Conservation (phyloP, 495 filamentous ascomycete species). For the Talaromyces borbonicus region DNA sequence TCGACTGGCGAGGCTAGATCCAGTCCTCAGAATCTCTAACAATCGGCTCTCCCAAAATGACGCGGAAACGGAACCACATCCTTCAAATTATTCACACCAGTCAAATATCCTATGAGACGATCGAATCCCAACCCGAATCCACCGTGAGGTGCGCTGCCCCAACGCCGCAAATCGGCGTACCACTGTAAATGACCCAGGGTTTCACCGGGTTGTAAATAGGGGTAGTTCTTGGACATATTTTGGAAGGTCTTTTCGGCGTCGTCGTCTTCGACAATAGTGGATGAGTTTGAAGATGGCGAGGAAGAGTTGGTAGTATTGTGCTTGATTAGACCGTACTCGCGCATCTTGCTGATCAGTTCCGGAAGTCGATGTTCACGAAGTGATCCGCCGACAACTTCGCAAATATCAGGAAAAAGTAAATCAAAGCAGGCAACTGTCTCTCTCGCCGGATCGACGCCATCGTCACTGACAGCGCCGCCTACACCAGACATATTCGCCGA, state of each 20-base stretch:
- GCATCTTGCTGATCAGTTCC: conserved; percentile 66
- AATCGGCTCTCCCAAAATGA: conserved; percentile 86
- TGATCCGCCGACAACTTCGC: conserved; percentile 86
- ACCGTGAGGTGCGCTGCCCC: conserved; percentile 90
- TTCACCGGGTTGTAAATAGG: conserved; percentile 31
- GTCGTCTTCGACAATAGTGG: neutral
- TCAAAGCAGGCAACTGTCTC: conserved; percentile 90
- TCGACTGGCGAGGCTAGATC: too few relatives aligned
- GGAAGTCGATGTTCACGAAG: conserved; percentile 81
- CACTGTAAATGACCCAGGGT: conserved; percentile 58
- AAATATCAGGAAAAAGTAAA: conserved; percentile 78
- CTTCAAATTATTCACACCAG: conserved; percentile 73
- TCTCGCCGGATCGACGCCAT: conserved; percentile 2
- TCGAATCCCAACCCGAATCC: conserved; percentile 95
- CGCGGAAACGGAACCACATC: conserved; percentile 85
- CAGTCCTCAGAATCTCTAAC: conserved; percentile 31
- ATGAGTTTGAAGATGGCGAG: neutral
- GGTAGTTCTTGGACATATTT: conserved; percentile 16
- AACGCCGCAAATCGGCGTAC: conserved; percentile 91
- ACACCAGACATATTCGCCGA: conserved; percentile 19
- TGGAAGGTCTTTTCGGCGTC: neutral
- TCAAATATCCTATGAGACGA: conserved; percentile 75
- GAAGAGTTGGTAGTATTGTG: neutral
- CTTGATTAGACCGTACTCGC: conserved; percentile 42
- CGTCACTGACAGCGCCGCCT: conserved; percentile 12